Base-by-base conservation (phyloP, 805 yeast genomes). In the Metahyphopichia silvanorum region DNA sequence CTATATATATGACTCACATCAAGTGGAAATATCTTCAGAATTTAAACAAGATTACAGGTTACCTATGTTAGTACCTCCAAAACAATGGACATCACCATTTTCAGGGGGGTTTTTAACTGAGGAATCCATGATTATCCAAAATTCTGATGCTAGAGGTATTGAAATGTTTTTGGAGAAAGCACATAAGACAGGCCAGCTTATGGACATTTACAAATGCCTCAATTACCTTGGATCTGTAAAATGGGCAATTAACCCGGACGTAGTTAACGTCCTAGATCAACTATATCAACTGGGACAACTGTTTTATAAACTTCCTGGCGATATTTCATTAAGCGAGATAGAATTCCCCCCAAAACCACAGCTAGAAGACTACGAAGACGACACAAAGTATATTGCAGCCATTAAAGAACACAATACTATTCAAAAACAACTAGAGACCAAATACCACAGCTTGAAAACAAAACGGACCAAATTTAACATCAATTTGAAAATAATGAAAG, bases 1-100 rank as follows among this genome's bases (percentile, higher is more conserved):
- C 2, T 53, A 31, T n/a, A n/a, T n/a, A n/a, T n/a, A n/a, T n/a
- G n/a, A n/a, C 29, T 35, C 53, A 5, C 25, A 32, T 14, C 37
- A 44, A 4, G 32, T 44, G 21, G 42, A 47, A 32, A 40, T 40
- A 21, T 16, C n/a, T n/a, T n/a, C n/a, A n/a, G n/a, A n/a, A n/a
- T n/a, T n/a, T n/a, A n/a, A n/a, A n/a, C n/a, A n/a, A n/a, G n/a
- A n/a, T n/a, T n/a, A n/a, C n/a, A n/a, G 35, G 20, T 37, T 66
- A 5, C 73, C 73, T 1, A 66, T 67, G 71, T 19, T 67, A 6
- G 39, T 42, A 19, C 63, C 66, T 5, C 71, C 73, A 1, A 49
- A 49, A 33, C 44, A 46, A 6, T 66, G 71, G 71, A 39, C 42
- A 0, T 35, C 50, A 7, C 65, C 68, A 3, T 34, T 21, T 1